Percentiles rank a stretch among this genome's conserved stretches.
Conservation (phyloP, 306 rosid species). For the Vigna radiata region DNA sequence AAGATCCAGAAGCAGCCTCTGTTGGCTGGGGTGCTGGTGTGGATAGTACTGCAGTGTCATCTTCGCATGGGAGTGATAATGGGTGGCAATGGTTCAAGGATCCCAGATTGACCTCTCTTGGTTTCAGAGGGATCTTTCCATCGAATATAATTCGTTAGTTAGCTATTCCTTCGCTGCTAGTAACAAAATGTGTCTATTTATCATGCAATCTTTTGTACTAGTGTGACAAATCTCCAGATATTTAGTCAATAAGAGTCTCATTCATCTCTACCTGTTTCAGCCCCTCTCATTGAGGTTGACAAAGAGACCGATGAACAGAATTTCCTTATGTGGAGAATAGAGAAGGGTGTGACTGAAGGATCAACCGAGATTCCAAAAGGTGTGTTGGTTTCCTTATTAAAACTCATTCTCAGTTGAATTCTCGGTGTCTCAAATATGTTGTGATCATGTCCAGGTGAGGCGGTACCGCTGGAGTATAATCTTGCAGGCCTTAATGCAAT, state of each 20-base stretch:
- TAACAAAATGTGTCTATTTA: conserved; percentile 38
- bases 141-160: conserved; percentile 72
- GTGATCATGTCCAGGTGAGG: conserved; percentile 68
- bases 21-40: conserved; percentile 89
- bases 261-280: conserved; percentile 53
- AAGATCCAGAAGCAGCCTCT: conserved; percentile 83
- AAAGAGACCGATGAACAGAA: conserved; percentile 85
- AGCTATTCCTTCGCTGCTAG: conserved; percentile 35
- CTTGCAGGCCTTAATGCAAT: conserved; percentile 87
- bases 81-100: conserved; percentile 97
- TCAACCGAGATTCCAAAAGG: conserved; percentile 91
- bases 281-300: conserved; percentile 81
- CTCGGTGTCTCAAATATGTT: conserved; percentile 20
- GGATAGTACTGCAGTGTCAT: conserved; percentile 62
- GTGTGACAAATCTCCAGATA: conserved; percentile 3
- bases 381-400: conserved; percentile 46
- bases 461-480: conserved; percentile 91
- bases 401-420: background rate
- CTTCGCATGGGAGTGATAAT: conserved; percentile 60
- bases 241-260: background rate
- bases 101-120: conserved; percentile 83
- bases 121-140: conserved; percentile 93
- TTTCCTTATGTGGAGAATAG: conserved; percentile 76
- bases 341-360: conserved; percentile 92
- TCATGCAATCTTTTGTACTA: conserved; percentile 17